These are phyloP conservation scores for Amoebophrya sp. DNA, from an alignment of 169 alveolate species.

Conservation along the genomic window DNA sequence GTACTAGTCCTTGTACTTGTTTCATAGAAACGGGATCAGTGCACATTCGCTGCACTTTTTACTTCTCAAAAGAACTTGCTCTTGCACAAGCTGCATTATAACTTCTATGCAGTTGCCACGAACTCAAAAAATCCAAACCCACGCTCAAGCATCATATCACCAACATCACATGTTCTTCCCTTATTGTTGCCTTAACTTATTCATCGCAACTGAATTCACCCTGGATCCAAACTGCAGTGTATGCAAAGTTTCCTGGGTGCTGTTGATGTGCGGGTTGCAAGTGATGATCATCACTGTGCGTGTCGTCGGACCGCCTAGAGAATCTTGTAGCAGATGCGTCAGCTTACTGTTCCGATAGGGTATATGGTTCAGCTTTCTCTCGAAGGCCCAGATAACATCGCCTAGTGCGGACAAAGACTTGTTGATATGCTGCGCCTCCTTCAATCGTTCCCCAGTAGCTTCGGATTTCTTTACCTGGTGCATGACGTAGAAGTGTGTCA, in stretches of 20 bases:
- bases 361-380: conserved; percentile 23
- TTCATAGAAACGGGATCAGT: no score
- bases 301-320: background rate
- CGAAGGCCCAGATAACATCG: background rate
- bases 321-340: conserved; percentile 39
- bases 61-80: no score
- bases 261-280: background rate
- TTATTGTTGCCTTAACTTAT: background rate
- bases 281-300: background rate
- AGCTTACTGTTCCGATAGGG: conserved; percentile 50
- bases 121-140: no score
- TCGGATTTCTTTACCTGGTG: conserved; percentile 64
- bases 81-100: no score
- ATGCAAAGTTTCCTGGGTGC: background rate
- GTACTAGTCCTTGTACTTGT: no score
- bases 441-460: conserved; percentile 64
- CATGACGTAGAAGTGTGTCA: no score
- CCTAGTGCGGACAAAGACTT: conserved; percentile 11
- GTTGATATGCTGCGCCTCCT: conserved; percentile 64
- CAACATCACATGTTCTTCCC: no score
- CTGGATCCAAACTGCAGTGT: background rate
- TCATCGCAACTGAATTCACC: background rate
- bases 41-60: no score
- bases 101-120: no score
- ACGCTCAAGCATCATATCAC: no score